Base-by-base conservation (phyloP, 768 basidiomycete genomes). In the Podaxis sp. region DNA sequence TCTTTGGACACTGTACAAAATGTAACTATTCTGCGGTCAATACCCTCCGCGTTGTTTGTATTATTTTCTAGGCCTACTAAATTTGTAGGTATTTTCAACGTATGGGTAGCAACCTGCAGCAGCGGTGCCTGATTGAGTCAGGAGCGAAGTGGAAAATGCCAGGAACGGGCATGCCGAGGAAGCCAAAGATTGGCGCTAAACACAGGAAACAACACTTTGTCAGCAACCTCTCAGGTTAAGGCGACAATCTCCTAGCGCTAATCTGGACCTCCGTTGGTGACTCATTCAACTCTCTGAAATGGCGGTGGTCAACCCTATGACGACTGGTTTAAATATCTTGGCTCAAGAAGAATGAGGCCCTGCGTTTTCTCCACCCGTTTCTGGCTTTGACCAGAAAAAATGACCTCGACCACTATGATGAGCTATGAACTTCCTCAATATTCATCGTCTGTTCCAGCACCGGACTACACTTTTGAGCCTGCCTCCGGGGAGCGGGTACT, bases 391-490 rank as follows among this genome's bases (percentile, higher is more conserved):
- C 62, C 55, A 52, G 64, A 52, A 49, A 57, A 28, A 40, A 39
- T 48, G 44, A 52, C 28, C 63, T 59, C 49, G 54, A 69, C 53
- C 13, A 33, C 53, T 24, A 17, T 33, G 33, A 33, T 24, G 33
- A 6, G 11, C 22, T 64, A 66, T 36, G 65, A 64, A 6, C 75
- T 86, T 36, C 86, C 89, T 19, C 70, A 69, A 5, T 90, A 90
- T 69, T 79, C 85, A 0, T 78, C 83, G 1, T 82, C 86, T 5
- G 72, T 74, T 2, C 82, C 83, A 28, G 78, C 82, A 1, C 89
- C 89, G 1, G 69, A 74, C 7, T 91, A 90, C 68, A 86, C 89
- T 53, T 79, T 71, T 39, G 80, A 80, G 28, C 87, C 84, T 38
- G 70, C 77, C 3, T 75, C 72, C 2, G 84, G 80, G 28, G 88